Evolutionary conservation across 2,329 filamentous ascomycete species (phyloP).

Genomic region (Neurospora crassa): DNA sequence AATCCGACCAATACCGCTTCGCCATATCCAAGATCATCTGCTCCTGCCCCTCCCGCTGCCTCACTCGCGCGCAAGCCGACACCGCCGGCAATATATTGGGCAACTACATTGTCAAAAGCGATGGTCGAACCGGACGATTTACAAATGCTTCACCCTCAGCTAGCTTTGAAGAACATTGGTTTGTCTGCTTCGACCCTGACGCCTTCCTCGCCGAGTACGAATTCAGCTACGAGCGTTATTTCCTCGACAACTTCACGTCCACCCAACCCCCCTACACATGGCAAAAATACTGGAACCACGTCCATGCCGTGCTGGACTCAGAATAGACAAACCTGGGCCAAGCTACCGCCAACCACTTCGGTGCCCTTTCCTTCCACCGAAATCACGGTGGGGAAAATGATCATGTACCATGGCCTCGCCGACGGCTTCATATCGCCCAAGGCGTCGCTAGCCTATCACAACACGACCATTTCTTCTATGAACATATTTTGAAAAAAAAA

Average conservation of each 20-base stretch:
- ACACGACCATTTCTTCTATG: slow-evolving; percentile 20
- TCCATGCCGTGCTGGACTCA: slow-evolving; percentile 8
- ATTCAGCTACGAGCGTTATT: slow-evolving; percentile 10
- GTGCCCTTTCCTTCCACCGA: slow-evolving; percentile 23
- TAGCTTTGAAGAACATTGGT: slow-evolving; percentile 27
- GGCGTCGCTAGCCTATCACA: slow-evolving; percentile 23
- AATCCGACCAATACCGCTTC: slow-evolving; percentile 25
- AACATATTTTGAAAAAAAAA: no score
- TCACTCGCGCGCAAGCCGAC: slow-evolving; percentile 9
- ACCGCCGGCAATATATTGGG: slow-evolving; percentile 7
- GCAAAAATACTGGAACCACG: slow-evolving; percentile 6
- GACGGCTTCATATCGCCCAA: slow-evolving; percentile 25
- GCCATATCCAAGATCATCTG: slow-evolving; percentile 16
- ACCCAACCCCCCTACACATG: slow-evolving; percentile 3
- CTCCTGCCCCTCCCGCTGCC: slow-evolving; percentile 5
- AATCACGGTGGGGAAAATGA: slow-evolving; percentile 23
- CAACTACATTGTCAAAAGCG: slow-evolving; percentile 5
- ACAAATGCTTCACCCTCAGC: slow-evolving; percentile 23
- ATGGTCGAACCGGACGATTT: neutral
- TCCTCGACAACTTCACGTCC: slow-evolving; percentile 9
- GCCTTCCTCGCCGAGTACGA: slow-evolving; percentile 4
- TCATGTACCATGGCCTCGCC: slow-evolving; percentile 27
- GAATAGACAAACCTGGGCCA: slow-evolving; percentile 11
- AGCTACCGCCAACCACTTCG: slow-evolving; percentile 17
- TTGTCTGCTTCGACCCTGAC: slow-evolving; percentile 8